phyloP scores from a whole-genome alignment of 352 stramenopile genomes.

The Blastocystis sp. region DNA sequence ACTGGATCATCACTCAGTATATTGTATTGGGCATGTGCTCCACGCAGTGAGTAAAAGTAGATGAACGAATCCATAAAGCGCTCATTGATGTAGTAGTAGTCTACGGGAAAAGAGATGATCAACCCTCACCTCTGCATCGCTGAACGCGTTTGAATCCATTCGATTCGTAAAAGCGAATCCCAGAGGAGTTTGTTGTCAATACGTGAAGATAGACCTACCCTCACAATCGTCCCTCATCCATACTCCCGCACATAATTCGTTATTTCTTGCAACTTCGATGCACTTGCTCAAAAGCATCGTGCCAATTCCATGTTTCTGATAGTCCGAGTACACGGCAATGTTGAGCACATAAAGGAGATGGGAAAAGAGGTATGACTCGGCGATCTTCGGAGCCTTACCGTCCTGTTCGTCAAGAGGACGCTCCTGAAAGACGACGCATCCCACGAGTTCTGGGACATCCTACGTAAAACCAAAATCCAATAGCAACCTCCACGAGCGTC shows the following conservation, averaged over 20 bases:
- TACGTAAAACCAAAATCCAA: neutral
- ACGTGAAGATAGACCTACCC: slow-evolving; percentile 14
- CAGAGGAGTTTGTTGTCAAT: neutral
- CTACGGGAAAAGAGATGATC: neutral
- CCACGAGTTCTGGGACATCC: neutral
- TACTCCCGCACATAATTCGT: slow-evolving; percentile 15
- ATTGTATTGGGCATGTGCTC: neutral
- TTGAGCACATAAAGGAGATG: slow-evolving; percentile 41
- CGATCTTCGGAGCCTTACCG: neutral
- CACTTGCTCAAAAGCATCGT: neutral
- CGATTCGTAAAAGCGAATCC: slow-evolving; percentile 14
- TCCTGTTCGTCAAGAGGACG: neutral
- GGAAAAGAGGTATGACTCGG: neutral
- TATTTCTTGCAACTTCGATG: neutral
- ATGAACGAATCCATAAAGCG: neutral
- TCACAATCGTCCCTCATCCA: neutral
- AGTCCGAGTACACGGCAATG: slow-evolving; percentile 26
- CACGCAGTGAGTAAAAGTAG: slow-evolving; percentile 25
- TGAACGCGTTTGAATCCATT: slow-evolving; percentile 16
- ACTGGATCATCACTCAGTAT: neutral
- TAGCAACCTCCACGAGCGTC: neutral
- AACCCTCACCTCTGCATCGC: neutral
- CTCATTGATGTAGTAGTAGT: slow-evolving; percentile 26
- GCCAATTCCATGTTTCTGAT: neutral
- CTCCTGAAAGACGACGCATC: slow-evolving; percentile 28